Evolutionary conservation across 148 eudicot genomes (phyloP), one percentile per base, ranked within the genome.

Genomic region (Arctostaphylos glauca): DNA sequence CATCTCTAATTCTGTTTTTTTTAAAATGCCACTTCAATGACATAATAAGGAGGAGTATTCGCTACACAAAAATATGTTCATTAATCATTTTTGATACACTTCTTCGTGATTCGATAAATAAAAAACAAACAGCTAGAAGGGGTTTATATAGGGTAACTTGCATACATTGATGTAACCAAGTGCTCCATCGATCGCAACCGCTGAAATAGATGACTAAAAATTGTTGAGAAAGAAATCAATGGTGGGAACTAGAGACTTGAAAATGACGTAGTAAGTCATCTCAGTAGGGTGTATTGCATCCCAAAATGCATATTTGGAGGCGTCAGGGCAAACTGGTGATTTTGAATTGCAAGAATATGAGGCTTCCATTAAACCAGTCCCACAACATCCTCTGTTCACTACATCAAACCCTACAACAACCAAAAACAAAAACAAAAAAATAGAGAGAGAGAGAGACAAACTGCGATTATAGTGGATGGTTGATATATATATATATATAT

Each of bases 271-370:
- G 46, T 90, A 90, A 3, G 90, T 58, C 16, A 44, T 87, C 66
- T 91, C 85, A 47, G 92, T 89, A 23, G 93, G 93, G 80, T 91
- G 93, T 38, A 89, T 80, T 25, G 91, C 60, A 84, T 91, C 93
- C 88, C 87, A 92, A 68, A 92, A 92, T 38, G 90, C 66, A 46
- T 92, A 89, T 49, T 89, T 92, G 46, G 92, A 84, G 2, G 81
- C 86, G 79, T 92, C 89, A 5, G 70, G 46, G 80, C 94, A 92
- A 13, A 88, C 50, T 0, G 70, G 46, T 38, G 88, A 81, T 41
- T 10, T 3, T 2, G 85, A 15, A 77, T 88, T 90, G 82, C 94
- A 92, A 41, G 68, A 3, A 9, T 14, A 4, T 4, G 88, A 59
- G 5, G 56, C 53, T 84, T 92, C 93, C 12, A 92, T 0, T 49